Base-by-base conservation (phyloP, 2,329 filamentous ascomycete genomes). In the Grosmannia huntii region DNA sequence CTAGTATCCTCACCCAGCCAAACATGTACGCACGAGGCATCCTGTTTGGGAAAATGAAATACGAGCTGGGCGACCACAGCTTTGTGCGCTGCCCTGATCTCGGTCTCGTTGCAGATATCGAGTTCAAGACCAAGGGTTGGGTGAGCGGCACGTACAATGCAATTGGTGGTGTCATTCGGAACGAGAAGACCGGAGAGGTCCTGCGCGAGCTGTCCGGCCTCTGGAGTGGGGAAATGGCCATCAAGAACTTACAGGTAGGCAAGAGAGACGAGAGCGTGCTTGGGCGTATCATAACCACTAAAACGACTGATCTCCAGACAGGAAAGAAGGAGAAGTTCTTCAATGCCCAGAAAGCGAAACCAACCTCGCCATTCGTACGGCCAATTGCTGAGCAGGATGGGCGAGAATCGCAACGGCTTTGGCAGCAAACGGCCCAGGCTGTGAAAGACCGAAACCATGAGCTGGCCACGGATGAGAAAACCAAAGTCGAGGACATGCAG, bases 21-120 rank as follows among this genome's bases (percentile, higher is more conserved):
- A 99, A 99, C 75, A 99, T 99, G 90, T 99, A 99, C 71, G 94
- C 92, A 25, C 83, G 94, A 62, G 92, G 94, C 41, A 97, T 99
- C 60, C 77, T 99, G 10, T 96, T 99, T 67, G 94, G 94, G 53
- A 97, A 96, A 72, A 97, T 99, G 94, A 97, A 96, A 72, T 99
- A 97, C 72, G 94, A 99, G 75, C 83, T 99, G 9, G 94, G 92
- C 63, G 92, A 97, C 70, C 91, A 96, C 74, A 96, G 91, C 69
- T 89, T 90, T 66, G 89, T 99, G 23, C 82, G 86, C 64, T 97
- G 94, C 70, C 90, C 92, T 0, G 92, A 97, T 70, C 81, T 90
- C 21, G 86, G 90, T 59, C 78, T 99, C 21, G 81, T 84, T 28
- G 92, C 90, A 60, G 92, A 99, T 69, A 84, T 99, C 61, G 94